Evolutionary conservation across 2,329 filamentous ascomycete species (phyloP), one percentile per base, ranked within the genome.

Genomic region (Phyllosticta capitalensis): DNA sequence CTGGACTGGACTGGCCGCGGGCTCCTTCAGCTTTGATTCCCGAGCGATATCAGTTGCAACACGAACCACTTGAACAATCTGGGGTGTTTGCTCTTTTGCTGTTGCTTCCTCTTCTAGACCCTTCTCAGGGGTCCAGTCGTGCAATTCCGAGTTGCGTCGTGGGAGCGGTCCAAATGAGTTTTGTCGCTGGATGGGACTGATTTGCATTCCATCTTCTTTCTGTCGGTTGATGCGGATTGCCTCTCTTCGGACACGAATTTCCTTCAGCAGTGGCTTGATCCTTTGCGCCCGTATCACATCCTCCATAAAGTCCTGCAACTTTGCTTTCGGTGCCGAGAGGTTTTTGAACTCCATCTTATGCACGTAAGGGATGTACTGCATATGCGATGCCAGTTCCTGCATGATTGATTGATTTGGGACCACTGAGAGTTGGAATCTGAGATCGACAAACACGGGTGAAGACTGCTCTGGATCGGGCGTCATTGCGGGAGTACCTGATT

Each of bases 291-390:
- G 50, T 14, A n/a, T 5, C 9, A 59, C 24, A 19, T 28, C 30
- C 4, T 28, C 19, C 17, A 64, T 57, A 22, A 64, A 62, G 12
- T 64, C 57, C 9, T 54, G 22, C 10, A 65, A 53, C 12, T 59
- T 52, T 20, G 61, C 52, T 3, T 45, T 50, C 7, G 63, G 63
- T 2, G 61, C 59, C 17, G 57, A 59, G 52, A 65, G 59, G 21
- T 58, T 60, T 21, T 60, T 55, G 21, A 65, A 58, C 10, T 62
- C 45, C 28, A 63, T 22, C 9, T 19, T 49, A 19, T 55, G 59
- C 19, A 65, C 63, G 24, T 52, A 58, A 1, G 63, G 62, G 21
- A 65, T 58, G 9, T 58, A 62, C 45, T 65, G 63, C 49, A 65
- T 57, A 9, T 55, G 19, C 21, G 63, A 60, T 24, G 55, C 62